phyloP scores from a whole-genome alignment of 768 basidiomycete species.

The Mycena kentingensis region DNA sequence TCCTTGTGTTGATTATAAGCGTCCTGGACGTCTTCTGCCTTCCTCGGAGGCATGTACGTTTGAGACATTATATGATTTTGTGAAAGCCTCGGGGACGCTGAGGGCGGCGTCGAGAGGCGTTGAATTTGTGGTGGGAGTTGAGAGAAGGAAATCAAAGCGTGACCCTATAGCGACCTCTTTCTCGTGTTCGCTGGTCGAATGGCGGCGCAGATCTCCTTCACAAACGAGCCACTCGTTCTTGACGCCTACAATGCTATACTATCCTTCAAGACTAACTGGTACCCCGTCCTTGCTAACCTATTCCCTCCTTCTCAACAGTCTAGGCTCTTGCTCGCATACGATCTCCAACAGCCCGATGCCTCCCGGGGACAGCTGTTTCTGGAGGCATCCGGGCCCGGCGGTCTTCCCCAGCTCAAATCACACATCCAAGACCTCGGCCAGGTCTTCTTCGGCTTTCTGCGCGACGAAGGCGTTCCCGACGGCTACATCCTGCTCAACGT shows the following conservation, averaged over 20 bases:
- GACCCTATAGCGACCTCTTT: no score
- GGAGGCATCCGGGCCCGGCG: constrained; percentile 41
- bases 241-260: constrained; percentile 26
- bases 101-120: neutral
- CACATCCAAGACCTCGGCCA: constrained; percentile 40
- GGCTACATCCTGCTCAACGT: constrained; percentile 47
- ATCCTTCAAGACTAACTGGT: constrained; percentile 25
- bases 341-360: constrained; percentile 36
- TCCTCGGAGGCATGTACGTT: constrained; percentile 23
- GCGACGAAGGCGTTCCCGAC: constrained; percentile 39
- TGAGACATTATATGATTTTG: constrained; percentile 17
- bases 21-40: constrained; percentile 74
- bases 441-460: constrained; percentile 50
- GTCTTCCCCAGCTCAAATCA: constrained; percentile 49
- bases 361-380: no score
- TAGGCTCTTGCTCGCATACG: constrained; percentile 17
- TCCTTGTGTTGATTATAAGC: constrained; percentile 76
- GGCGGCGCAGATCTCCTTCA: neutral
- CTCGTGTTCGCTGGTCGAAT: no score
- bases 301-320: constrained; percentile 7
- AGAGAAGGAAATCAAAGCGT: no score
- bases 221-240: neutral
- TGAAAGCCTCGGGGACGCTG: neutral
- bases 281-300: constrained; percentile 5
- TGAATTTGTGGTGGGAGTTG: neutral